Conservation (phyloP, 2,329 filamentous ascomycete genomes). For the Raffaelea albimanens region DNA sequence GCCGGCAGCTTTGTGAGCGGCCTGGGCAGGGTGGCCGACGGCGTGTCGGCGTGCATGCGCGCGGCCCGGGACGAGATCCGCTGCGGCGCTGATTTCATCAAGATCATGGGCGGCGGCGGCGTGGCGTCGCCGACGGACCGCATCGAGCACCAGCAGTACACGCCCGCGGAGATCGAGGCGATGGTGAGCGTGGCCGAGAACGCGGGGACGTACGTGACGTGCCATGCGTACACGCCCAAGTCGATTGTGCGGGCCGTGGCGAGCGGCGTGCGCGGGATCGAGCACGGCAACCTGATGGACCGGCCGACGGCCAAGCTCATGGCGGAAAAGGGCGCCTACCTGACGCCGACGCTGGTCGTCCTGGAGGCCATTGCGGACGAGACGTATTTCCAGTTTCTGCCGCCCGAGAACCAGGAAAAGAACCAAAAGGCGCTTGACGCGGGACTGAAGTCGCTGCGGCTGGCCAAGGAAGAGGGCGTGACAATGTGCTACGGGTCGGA, state of each 20-base stretch:
- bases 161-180: conserved; percentile 43
- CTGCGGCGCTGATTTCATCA: conserved; percentile 49
- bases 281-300: conserved; percentile 29
- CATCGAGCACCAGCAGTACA: conserved; percentile 46
- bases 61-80: conserved; percentile 44
- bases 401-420: conserved; percentile 32
- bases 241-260: conserved; percentile 45
- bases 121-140: conserved; percentile 45
- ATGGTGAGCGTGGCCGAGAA: conserved; percentile 40
- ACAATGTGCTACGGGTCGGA: conserved; percentile 46
- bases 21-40: conserved; percentile 36
- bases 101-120: conserved; percentile 51
- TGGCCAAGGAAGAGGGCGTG: conserved; percentile 38
- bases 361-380: conserved; percentile 36
- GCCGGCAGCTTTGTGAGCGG: conserved; percentile 31
- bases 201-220: conserved; percentile 43
- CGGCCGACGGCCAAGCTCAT: conserved; percentile 32
- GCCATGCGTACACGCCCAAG: conserved; percentile 46
- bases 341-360: conserved; percentile 42
- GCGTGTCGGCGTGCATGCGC: conserved; percentile 43
- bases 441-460: conserved; percentile 33
- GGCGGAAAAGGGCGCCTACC: conserved; percentile 33
- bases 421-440: conserved; percentile 35
- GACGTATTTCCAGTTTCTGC: conserved; percentile 29
- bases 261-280: conserved; percentile 42